Base-by-base conservation (phyloP, 352 stramenopile species). In the Phytopythium sindhum region DNA sequence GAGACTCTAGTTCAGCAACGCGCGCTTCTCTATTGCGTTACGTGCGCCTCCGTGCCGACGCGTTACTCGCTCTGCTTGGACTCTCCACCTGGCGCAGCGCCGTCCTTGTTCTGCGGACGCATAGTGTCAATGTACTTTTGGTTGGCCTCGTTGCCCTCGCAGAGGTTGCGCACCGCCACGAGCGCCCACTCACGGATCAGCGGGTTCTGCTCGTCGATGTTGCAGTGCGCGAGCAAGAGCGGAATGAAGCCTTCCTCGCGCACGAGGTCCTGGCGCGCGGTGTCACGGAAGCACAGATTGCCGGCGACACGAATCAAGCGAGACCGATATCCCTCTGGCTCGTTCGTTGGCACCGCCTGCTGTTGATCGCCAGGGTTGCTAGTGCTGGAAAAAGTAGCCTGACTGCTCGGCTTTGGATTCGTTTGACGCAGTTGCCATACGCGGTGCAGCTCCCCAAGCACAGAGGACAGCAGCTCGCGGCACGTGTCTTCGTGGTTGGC, bases 131-230 rank as follows among this genome's bases (percentile, higher is more conserved):
- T 89, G 60, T 78, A 90, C 52, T 65, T 55, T 56, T 91, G 82
- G 55, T 91, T 91, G 19, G 73, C 81, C 50, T 87, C 84, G 54
- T 92, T 93, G 7, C 86, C 88, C 57, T 97, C 90, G 56, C 89
- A 97, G 52, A 97, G 54, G 66, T 97, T 95, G 33, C 90, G 87
- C 53, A 97, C 56, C 35, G 89, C 86, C 5, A 97, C 84, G 37
- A 97, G 81, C 2, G 84, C 91, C 88, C 89, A 97, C 65, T 97
- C 90, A 21, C 90, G 88, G 29, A 97, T 77, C 60, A 97, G 66
- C 19, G 89, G 89, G 50, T 96, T 97, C 3, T 66, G 70, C 57
- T 94, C 84, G 61, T 97, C 89, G 11, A 97, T 79, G 69, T 93
- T 96, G 67, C 90, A 97, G 69, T 96, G 89, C 67, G 91, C 95